A percentile compares a stretch with the other conserved stretches of the same genome.
Evolutionary conservation across 257 asterid genomes (phyloP).

Genomic region (Gardenia jasminoides): DNA sequence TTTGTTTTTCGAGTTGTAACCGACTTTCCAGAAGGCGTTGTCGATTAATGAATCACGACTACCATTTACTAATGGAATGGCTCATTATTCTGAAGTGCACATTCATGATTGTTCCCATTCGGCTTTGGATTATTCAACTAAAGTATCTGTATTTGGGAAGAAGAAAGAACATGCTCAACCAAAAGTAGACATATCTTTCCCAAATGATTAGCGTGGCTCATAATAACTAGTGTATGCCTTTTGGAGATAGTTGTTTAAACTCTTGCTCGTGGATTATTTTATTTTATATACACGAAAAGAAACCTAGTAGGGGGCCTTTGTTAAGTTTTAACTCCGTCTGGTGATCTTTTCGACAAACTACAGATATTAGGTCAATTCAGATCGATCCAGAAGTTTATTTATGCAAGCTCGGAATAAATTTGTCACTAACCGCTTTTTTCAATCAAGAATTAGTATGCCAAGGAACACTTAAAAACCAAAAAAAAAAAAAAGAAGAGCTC

Average conservation of each 20-base stretch:
- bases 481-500: constrained; percentile 24
- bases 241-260: background rate
- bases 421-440: background rate
- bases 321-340: background rate
- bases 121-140: background rate
- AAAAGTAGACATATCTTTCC: constrained; percentile 1
- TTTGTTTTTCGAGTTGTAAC: background rate
- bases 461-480: background rate
- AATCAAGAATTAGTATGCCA: background rate
- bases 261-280: background rate
- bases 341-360: background rate
- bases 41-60: background rate
- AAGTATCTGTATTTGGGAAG: background rate
- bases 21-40: background rate
- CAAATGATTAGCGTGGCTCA: constrained; percentile 5
- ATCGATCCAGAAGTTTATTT: background rate
- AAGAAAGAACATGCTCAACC: constrained; percentile 8
- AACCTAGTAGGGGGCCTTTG: background rate
- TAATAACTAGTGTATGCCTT: background rate
- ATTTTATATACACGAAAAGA: too few relatives aligned
- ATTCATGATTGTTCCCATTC: constrained; percentile 1
- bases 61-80: background rate
- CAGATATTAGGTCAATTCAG: background rate
- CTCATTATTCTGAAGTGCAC: background rate
- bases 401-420: background rate